These are phyloP conservation scores for Populus ilicifolia DNA, from an alignment of 345 rosid species.

Conservation along the genomic window DNA sequence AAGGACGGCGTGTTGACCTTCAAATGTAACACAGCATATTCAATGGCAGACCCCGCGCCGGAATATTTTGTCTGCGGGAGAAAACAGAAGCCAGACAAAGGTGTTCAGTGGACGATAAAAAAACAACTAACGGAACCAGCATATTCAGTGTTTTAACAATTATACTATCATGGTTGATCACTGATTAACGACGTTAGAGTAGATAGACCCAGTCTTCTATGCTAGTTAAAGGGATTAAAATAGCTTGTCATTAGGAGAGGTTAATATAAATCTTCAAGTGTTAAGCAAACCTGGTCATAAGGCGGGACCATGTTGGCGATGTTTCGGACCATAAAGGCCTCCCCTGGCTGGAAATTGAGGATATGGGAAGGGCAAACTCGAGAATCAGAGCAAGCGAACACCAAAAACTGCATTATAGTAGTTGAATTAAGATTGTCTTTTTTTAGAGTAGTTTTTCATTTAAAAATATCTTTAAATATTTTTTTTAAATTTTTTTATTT, in stretches of 20 bases:
- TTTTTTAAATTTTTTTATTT: too few relatives aligned
- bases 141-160: too few relatives aligned
- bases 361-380: constrained; percentile 90
- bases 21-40: constrained; percentile 86
- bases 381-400: constrained; percentile 97
- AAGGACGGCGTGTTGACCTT: constrained; percentile 42
- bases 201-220: not conserved
- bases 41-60: constrained; percentile 88
- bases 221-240: not conserved
- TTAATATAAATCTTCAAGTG: not conserved
- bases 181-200: too few relatives aligned
- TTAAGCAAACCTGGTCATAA: constrained; percentile 51
- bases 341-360: constrained; percentile 90
- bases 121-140: not conserved
- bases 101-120: not conserved
- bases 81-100: not conserved
- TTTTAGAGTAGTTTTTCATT: too few relatives aligned
- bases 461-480: too few relatives aligned
- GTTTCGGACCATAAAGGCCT: constrained; percentile 93
- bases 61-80: constrained; percentile 56
- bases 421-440: not conserved
- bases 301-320: constrained; percentile 98
- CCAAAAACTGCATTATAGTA: constrained; percentile 62
- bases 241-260: not conserved
- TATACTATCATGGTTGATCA: too few relatives aligned